Evolutionary conservation across 345 rosid species (phyloP), one percentile per base, ranked within the genome.

Genomic region (Erysimum cheiranthoides): DNA sequence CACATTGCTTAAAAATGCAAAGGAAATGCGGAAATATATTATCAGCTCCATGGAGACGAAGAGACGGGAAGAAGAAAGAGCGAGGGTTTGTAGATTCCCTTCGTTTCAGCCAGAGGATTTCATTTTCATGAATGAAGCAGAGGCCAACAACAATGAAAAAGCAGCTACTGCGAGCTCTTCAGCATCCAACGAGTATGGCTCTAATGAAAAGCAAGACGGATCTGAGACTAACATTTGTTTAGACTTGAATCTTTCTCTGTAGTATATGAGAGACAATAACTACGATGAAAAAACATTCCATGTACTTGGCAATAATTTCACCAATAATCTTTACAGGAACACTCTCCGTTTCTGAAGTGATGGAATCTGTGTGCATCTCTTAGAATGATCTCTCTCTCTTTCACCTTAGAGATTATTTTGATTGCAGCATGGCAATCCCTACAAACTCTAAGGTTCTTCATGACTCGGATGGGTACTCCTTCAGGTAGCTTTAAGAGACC

Each of bases 391-490:
- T 86, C 91, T 66, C 90, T 83, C 14, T 80, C 74, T 2, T 85
- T 85, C 71, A 87, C 77, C 81, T 87, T 81, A 40, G 93, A 86
- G 50, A 87, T 87, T 49, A 88, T 76, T 73, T 88, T 88, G 28
- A 87, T 87, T 10, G 89, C 90, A 66, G 90, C 67, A 70, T 88
- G 96, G 75, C 90, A 88, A 68, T 90, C 93, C 42, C 93, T 91
- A 54, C 96, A 88, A 78, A 88, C 90, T 45, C 96, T 81, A 77
- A 90, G 93, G 71, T 88, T 88, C 73, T 88, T 88, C 88, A 87
- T 90, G 63, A 86, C 87, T 46, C 90, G 84, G 31, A 87, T 83
- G 10, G 92, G 89, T 74, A 77, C 74, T 75, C 86, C 89, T 79
- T 82, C 80, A 11, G 89, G 89, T 38, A 87, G 71, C 86, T 86